Evolutionary conservation across 129 eudicot genomes (phyloP), one percentile per base, ranked within the genome.

Genomic region (Flaveria ramosissima): DNA sequence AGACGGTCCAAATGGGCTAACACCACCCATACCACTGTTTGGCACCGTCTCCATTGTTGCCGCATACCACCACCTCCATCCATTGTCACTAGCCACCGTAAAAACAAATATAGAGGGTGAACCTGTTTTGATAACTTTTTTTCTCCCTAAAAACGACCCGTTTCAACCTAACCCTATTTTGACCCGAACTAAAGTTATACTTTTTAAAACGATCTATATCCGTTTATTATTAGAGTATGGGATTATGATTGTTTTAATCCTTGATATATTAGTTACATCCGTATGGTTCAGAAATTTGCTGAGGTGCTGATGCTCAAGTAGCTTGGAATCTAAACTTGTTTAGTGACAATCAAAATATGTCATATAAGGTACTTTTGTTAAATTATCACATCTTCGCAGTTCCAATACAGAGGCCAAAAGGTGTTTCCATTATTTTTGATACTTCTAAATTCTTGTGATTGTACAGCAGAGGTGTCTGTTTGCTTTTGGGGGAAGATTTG

Each of bases 261-360:
- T 92, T 92, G n/a, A 87, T 80, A 46, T 2, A 70, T 27, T 68
- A 43, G 45, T 77, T 74, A 92, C 88, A 78, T 87, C 65, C 60
- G 81, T 39, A 79, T 83, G 82, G 77, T 86, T 74, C 86, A 88
- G 86, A 80, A 85, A 70, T 83, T 83, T 72, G 89, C 89, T 53
- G 80, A 75, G 19, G 55, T 76, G 62, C 84, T 87, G 83, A 63
- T 79, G 62, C 42, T 75, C 23, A 79, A 81, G 73, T 75, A 74
- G 72, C 66, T 48, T 19, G 26, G 39, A 78, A 52, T 75, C 61
- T 77, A 75, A 71, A 50, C 42, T 21, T 63, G 60, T 62, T 77
- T 60, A 56, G 52, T 66, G 32, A 47, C 66, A 70, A 73, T 46
- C 77, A 53, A 5, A 5, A n/a, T 70, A 74, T 80, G 48, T 69